Conservation (phyloP, 164 flowering plant genomes). For the Magnolia kwangsiensis region DNA sequence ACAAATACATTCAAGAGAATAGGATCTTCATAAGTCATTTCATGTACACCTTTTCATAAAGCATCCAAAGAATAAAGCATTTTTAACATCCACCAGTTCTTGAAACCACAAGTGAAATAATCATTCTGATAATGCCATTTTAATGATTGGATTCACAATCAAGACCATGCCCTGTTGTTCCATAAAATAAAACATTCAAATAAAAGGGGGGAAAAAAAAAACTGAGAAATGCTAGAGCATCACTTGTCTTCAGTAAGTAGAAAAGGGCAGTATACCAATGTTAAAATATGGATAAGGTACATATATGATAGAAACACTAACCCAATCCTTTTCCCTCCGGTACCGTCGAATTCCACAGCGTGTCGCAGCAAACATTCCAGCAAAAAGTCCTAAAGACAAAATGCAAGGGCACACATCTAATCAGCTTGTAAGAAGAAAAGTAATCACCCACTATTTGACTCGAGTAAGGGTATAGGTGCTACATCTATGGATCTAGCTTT, state of each 20-base stretch:
- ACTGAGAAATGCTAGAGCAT: too few relatives aligned
- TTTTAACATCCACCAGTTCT: too few relatives aligned
- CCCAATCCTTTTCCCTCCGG: conserved; percentile 60
- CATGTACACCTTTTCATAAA: too few relatives aligned
- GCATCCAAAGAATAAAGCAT: too few relatives aligned
- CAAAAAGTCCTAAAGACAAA: conserved; percentile 50
- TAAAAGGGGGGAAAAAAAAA: neutral
- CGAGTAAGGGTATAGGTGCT: neutral
- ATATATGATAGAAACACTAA: conserved; percentile 25
- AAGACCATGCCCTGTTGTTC: neutral
- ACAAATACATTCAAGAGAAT: too few relatives aligned
- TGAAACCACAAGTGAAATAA: too few relatives aligned
- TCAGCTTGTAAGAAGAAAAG: neutral
- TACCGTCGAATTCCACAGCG: conserved; percentile 63
- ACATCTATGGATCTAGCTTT: neutral
- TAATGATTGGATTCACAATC: neutral
- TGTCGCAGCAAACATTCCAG: conserved; percentile 55
- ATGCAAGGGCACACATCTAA: neutral
- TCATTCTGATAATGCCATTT: too few relatives aligned
- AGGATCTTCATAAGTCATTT: too few relatives aligned
- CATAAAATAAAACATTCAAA: neutral
- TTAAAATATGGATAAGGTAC: neutral
- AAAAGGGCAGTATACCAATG: neutral
- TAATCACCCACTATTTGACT: neutral
- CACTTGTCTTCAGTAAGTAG: too few relatives aligned